Conservation (phyloP, 1,284 basidiomycete species). For the Lentinula novae-zelandiae region DNA sequence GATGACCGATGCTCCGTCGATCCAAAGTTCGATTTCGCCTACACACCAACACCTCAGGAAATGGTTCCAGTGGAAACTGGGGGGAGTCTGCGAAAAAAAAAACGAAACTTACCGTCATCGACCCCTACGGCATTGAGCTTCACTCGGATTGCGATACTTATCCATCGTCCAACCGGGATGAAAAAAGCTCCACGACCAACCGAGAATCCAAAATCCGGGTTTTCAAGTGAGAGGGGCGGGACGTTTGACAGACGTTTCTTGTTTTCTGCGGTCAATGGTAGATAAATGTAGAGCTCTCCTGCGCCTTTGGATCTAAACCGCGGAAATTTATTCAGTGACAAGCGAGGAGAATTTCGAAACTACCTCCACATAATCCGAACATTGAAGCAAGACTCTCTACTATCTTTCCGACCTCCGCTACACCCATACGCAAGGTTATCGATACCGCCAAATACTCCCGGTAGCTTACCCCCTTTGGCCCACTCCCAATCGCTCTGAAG, state of each 20-base stretch:
- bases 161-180: constrained; percentile 52
- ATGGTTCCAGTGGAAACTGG: not conserved
- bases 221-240: constrained; percentile 46
- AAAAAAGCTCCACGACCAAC: constrained; percentile 53
- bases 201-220: constrained; percentile 57
- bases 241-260: constrained; percentile 37
- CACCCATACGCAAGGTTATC: constrained; percentile 56
- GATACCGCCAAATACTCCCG: constrained; percentile 58
- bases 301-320: constrained; percentile 33
- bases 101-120: constrained; percentile 35
- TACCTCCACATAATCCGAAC: constrained; percentile 66
- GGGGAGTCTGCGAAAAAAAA: not conserved
- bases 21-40: constrained; percentile 58
- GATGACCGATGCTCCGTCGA: constrained; percentile 51
- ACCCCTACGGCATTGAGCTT: constrained; percentile 53
- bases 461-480: constrained; percentile 62
- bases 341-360: not conserved
- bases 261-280: constrained; percentile 45
- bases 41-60: not conserved
- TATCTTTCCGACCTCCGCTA: constrained; percentile 52
- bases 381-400: constrained; percentile 58
- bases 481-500: constrained; percentile 55
- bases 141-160: constrained; percentile 55
- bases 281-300: constrained; percentile 59
- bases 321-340: not conserved